phyloP scores from a whole-genome alignment of 2,329 filamentous ascomycete genomes.

The Paraphoma sp. region DNA sequence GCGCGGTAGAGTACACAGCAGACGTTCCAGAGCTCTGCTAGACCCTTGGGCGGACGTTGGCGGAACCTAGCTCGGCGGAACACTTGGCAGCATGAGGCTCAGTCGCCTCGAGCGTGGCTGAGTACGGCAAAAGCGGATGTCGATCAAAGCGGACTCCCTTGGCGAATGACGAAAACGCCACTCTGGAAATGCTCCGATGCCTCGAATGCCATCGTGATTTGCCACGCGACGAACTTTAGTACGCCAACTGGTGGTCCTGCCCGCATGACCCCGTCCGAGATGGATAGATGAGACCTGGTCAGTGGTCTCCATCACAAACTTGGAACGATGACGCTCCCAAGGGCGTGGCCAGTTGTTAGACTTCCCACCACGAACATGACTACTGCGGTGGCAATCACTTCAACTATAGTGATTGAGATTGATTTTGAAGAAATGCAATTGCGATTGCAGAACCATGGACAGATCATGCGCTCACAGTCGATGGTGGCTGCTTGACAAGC shows the following conservation, averaged over 20 bases:
- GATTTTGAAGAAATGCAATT: too few species aligned
- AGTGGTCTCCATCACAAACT: too few species aligned
- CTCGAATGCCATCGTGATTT: neutral
- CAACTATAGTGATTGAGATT: too few species aligned
- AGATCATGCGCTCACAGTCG: too few species aligned
- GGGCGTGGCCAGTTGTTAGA: too few species aligned
- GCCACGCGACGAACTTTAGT: neutral
- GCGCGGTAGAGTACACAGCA: neutral
- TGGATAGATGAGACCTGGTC: too few species aligned
- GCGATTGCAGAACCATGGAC: too few species aligned
- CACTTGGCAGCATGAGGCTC: conserved; percentile 13
- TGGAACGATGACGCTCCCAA: too few species aligned
- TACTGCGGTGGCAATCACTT: too few species aligned
- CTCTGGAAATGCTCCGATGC: conserved; percentile 4
- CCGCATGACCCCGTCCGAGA: neutral
- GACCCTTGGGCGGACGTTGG: conserved; percentile 9
- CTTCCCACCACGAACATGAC: too few species aligned
- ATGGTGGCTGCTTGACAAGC: too few species aligned
- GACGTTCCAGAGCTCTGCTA: conserved; percentile 18
- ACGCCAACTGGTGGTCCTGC: neutral
- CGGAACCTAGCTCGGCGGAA: conserved; percentile 13
- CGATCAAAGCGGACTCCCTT: conserved; percentile 18
- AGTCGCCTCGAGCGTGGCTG: neutral
- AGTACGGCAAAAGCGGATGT: conserved; percentile 1
- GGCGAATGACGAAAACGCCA: conserved; percentile 21